Percentiles rank a stretch among this genome's conserved stretches.
These are phyloP conservation scores for Massarina eburnea DNA, from an alignment of 2,329 filamentous ascomycete species.

Conservation along the genomic window DNA sequence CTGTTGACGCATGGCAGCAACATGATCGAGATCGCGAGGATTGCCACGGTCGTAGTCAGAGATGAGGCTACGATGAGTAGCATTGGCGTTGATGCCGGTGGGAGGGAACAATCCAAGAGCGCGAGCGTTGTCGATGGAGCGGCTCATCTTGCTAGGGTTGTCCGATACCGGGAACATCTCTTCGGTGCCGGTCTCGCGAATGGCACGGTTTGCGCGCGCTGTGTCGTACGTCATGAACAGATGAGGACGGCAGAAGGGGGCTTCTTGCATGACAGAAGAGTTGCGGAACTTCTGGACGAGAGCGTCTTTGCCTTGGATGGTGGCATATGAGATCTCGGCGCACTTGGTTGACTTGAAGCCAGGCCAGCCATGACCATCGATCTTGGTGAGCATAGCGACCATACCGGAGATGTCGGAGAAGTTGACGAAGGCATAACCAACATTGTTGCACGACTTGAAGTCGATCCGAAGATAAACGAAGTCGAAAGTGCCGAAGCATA, in stretches of 20 bases:
- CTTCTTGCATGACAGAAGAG: slow-evolving; percentile 91
- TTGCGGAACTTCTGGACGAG: slow-evolving; percentile 95
- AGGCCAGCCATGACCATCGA: slow-evolving; percentile 58
- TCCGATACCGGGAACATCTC: slow-evolving; percentile 76
- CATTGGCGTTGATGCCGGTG: slow-evolving; percentile 70
- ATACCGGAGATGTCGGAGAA: slow-evolving; percentile 67
- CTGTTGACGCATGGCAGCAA: slow-evolving; percentile 18
- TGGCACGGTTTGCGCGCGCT: slow-evolving; percentile 42
- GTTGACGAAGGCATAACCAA: slow-evolving; percentile 97
- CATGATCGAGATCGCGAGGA: slow-evolving; percentile 41
- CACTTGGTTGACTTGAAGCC: slow-evolving; percentile 82
- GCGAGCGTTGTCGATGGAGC: slow-evolving; percentile 84
- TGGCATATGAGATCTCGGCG: slow-evolving; percentile 93
- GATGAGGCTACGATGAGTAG: slow-evolving; percentile 73
- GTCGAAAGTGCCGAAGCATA: slow-evolving; percentile 81
- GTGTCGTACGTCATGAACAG: slow-evolving; percentile 54
- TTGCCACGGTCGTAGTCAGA: slow-evolving; percentile 84
- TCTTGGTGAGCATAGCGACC: slow-evolving; percentile 29
- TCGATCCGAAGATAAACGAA: slow-evolving; percentile 93
- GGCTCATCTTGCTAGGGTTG: slow-evolving; percentile 83
- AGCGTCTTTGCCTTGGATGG: slow-evolving; percentile 89
- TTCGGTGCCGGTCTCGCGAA: slow-evolving; percentile 65
- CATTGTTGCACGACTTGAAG: slow-evolving; percentile 58
- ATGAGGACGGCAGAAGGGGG: slow-evolving; percentile 78
- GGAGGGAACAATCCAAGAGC: slow-evolving; percentile 86